These are phyloP conservation scores for Neurospora discreta DNA, from an alignment of 495 filamentous ascomycete species.

Conservation along the genomic window DNA sequence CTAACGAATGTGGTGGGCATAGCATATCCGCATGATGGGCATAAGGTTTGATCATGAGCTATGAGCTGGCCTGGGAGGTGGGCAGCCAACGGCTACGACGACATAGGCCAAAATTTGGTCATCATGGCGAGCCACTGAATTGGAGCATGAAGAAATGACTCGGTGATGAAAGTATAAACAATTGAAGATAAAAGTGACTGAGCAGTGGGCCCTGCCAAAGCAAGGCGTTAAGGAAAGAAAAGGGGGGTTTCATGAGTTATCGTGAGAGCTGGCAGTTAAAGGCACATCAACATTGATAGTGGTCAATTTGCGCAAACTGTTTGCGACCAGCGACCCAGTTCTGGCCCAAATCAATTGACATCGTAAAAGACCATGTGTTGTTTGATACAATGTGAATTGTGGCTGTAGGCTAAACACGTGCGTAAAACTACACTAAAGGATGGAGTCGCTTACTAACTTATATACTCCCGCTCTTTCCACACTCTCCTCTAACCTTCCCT, in stretches of 20 bases:
- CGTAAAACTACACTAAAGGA: background rate
- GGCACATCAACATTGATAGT: background rate
- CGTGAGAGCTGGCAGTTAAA: background rate
- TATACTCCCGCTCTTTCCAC: background rate
- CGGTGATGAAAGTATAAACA: background rate
- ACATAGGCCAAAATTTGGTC: background rate
- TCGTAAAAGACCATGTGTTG: background rate
- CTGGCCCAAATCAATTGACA: background rate
- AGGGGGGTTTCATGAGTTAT: background rate
- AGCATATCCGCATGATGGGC: background rate
- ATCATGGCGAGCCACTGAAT: background rate
- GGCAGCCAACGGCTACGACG: background rate
- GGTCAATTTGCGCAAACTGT: background rate
- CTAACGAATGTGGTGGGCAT: background rate
- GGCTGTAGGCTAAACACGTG: background rate
- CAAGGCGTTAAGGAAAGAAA: background rate
- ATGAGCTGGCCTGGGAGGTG: background rate
- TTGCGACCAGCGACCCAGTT: background rate
- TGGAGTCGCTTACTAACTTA: background rate
- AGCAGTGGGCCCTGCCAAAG: background rate
- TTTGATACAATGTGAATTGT: background rate
- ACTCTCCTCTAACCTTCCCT: background rate
- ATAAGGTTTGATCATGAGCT: background rate
- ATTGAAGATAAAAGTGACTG: background rate
- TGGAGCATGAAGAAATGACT: background rate